phyloP scores from a whole-genome alignment of 228 moss, liverwort and hornwort species.

The Sphagnum fallax region DNA sequence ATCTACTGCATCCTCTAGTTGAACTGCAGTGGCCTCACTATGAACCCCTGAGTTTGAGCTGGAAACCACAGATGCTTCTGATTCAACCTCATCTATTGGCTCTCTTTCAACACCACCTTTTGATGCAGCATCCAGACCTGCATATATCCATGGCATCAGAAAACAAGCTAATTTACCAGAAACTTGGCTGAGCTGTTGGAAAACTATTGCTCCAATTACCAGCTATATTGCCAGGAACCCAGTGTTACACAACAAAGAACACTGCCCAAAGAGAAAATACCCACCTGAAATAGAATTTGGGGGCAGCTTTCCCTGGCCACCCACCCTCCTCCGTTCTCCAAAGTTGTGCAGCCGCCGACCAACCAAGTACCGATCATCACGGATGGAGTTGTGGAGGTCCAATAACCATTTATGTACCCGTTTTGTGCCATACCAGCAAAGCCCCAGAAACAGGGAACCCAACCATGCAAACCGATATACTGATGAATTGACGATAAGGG shows the following conservation, averaged over 20 bases:
- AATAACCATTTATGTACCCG: conserved; percentile 34
- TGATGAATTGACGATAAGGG: conserved; percentile 23
- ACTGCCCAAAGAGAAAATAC: not conserved
- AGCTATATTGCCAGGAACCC: not conserved
- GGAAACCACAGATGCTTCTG: conserved; percentile 6
- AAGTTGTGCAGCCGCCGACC: conserved; percentile 58
- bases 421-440: conserved; percentile 32
- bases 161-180: not conserved
- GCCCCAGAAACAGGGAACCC: conserved; percentile 35
- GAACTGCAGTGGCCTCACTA: conserved; percentile 12
- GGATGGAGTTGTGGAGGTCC: conserved; percentile 60
- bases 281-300: not conserved
- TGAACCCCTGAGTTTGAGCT: conserved; percentile 18
- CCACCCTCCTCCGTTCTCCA: conserved; percentile 34
- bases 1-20: conserved; percentile 6
- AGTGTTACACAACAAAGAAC: not conserved
- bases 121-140: conserved; percentile 20
- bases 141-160: not conserved
- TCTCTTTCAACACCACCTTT: conserved; percentile 17
- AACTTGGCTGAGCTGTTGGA: not conserved
- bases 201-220: not conserved
- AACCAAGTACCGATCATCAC: conserved; percentile 57
- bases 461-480: conserved; percentile 52
- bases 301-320: conserved; percentile 13
- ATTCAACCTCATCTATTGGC: too few relatives aligned